Percentiles rank a stretch among this genome's conserved stretches.
Evolutionary conservation across 2,329 filamentous ascomycete species (phyloP).

Genomic region (Ustulina deusta): DNA sequence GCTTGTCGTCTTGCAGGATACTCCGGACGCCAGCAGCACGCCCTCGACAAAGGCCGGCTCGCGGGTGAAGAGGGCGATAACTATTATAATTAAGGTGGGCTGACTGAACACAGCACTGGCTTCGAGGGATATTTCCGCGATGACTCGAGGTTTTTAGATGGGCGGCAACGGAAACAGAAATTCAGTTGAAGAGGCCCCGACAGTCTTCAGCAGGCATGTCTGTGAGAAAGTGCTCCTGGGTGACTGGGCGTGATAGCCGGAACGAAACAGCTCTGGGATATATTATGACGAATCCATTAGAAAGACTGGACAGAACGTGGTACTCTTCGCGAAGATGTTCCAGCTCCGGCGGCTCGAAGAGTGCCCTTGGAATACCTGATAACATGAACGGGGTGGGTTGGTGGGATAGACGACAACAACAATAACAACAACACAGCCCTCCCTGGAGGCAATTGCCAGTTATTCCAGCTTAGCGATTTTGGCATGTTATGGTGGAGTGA

Average conservation of each 20-base stretch:
- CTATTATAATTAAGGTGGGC: conserved; percentile 36
- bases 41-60: conserved; percentile 14
- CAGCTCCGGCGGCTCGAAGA: conserved; percentile 42
- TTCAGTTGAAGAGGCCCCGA: conserved; percentile 26
- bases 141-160: conserved; percentile 6
- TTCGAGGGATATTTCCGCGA: conserved; percentile 17
- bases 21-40: conserved; percentile 13
- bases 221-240: conserved; percentile 31
- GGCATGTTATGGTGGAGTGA: conserved; percentile 58
- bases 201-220: conserved; percentile 35
- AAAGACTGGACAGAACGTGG: conserved; percentile 30
- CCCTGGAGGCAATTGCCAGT: conserved; percentile 37
- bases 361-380: conserved; percentile 40
- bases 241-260: conserved; percentile 27
- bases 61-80: conserved; percentile 14
- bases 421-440: conserved; percentile 38
- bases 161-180: conserved; percentile 21
- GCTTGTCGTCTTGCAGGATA: conserved; percentile 15
- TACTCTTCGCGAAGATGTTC: conserved; percentile 39
- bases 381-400: conserved; percentile 42
- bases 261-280: conserved; percentile 31
- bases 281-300: conserved; percentile 36
- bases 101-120: conserved; percentile 22
- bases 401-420: conserved; percentile 39
- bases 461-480: conserved; percentile 46